Evolutionary conservation across 768 basidiomycete genomes (phyloP).

Genomic region (Lentinula boryana): DNA sequence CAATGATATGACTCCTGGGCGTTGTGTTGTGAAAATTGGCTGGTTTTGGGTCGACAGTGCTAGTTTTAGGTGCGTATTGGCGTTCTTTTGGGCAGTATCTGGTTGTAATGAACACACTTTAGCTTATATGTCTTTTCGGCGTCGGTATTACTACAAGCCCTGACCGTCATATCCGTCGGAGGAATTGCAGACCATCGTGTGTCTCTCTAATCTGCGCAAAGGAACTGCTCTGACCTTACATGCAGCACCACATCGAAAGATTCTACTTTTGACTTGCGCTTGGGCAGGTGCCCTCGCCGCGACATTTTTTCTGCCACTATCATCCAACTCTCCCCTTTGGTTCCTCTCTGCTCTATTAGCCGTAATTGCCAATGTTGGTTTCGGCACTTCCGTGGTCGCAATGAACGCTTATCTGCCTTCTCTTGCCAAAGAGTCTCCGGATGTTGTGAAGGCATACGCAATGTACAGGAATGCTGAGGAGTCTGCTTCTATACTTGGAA

Average conservation of each 20-base stretch:
- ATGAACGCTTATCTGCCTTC: slow-evolving; percentile 85
- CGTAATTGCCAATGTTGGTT: slow-evolving; percentile 76
- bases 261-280: slow-evolving; percentile 72
- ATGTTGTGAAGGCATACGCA: slow-evolving; percentile 28
- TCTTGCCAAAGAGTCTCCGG: slow-evolving; percentile 61
- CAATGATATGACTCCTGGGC: slow-evolving; percentile 25
- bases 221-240: slow-evolving; percentile 5
- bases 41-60: slow-evolving; percentile 89
- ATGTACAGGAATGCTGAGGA: neutral
- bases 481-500: slow-evolving; percentile 1
- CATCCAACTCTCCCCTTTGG: slow-evolving; percentile 70
- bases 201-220: slow-evolving; percentile 20
- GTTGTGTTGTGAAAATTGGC: slow-evolving; percentile 78
- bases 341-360: slow-evolving; percentile 62
- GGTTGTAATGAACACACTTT: neutral
- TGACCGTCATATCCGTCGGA: slow-evolving; percentile 95
- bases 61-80: slow-evolving; percentile 70
- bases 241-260: slow-evolving; percentile 64
- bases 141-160: slow-evolving; percentile 83
- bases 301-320: slow-evolving; percentile 63
- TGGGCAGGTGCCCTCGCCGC: slow-evolving; percentile 64
- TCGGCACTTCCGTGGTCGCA: slow-evolving; percentile 83
- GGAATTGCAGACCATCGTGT: slow-evolving; percentile 85
- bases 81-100: neutral
- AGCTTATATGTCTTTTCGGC: slow-evolving; percentile 87